Conservation (phyloP, 2,329 filamentous ascomycete genomes). For the Emericellopsis cladophorae region DNA sequence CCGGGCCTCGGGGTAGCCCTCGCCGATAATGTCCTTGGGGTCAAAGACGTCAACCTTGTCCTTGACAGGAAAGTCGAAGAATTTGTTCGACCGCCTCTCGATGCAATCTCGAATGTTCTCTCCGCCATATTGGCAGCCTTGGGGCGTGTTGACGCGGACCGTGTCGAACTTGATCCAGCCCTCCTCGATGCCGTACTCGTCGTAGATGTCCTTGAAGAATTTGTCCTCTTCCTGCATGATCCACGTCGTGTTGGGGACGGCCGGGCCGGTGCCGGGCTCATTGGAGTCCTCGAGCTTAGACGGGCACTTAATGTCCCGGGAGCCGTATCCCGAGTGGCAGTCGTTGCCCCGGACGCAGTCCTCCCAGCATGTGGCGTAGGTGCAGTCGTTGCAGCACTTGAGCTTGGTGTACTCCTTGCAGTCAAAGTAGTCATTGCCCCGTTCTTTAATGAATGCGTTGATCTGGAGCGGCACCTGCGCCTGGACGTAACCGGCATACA, state of each 20-base stretch:
- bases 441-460: conserved; percentile 4
- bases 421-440: conserved; percentile 6
- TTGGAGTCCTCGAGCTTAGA: not conserved
- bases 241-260: conserved; percentile 5
- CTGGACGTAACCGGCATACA: conserved; percentile 3
- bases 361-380: conserved; percentile 1
- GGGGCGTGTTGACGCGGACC: conserved; percentile 1
- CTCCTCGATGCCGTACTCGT: conserved; percentile 6
- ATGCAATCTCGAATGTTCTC: conserved; percentile 4
- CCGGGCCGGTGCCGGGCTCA: not conserved
- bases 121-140: conserved; percentile 5
- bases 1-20: conserved; percentile 5
- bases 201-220: conserved; percentile 7
- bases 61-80: conserved; percentile 5
- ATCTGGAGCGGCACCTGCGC: conserved; percentile 3
- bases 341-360: not conserved
- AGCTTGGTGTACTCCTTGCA: conserved; percentile 2
- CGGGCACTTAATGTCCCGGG: conserved; percentile 1
- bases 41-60: conserved; percentile 7
- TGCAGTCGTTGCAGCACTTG: conserved; percentile 2
- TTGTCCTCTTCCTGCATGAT: conserved; percentile 7
- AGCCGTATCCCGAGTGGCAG: conserved; percentile 1
- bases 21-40: conserved; percentile 9
- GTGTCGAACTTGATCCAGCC: conserved; percentile 6
- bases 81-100: conserved; percentile 3